These are phyloP conservation scores for Xylaria sp. DNA, from an alignment of 2,329 filamentous ascomycete species.

Conservation along the genomic window DNA sequence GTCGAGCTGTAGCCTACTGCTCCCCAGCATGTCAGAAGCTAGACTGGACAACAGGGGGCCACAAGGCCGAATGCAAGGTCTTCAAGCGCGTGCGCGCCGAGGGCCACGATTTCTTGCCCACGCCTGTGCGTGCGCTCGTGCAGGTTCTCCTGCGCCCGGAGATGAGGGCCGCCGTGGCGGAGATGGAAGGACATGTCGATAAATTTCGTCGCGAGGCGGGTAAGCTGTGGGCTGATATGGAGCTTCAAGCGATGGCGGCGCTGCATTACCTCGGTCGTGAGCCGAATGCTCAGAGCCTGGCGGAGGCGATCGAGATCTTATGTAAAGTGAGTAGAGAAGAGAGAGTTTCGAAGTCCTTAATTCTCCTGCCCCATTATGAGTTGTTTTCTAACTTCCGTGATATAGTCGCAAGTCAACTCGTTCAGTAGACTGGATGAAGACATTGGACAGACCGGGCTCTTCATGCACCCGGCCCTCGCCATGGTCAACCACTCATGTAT, in stretches of 20 bases:
- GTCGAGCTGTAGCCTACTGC: slow-evolving; percentile 67
- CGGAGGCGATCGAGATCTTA: slow-evolving; percentile 58
- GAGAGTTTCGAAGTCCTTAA: not conserved
- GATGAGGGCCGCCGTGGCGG: slow-evolving; percentile 49
- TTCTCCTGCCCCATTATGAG: not conserved
- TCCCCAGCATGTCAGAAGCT: slow-evolving; percentile 62
- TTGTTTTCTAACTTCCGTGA: slow-evolving; percentile 10
- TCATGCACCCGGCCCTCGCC: slow-evolving; percentile 65
- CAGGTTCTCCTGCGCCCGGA: slow-evolving; percentile 59
- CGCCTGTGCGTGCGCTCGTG: slow-evolving; percentile 64
- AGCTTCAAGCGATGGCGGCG: slow-evolving; percentile 62
- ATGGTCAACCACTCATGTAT: slow-evolving; percentile 73
- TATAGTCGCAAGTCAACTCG: slow-evolving; percentile 69
- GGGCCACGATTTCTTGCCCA: slow-evolving; percentile 58
- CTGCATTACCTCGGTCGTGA: slow-evolving; percentile 58
- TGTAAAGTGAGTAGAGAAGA: slow-evolving; percentile 60
- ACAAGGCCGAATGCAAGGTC: slow-evolving; percentile 65
- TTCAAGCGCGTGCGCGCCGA: slow-evolving; percentile 55
- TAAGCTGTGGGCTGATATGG: slow-evolving; percentile 58
- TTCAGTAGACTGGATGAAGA: slow-evolving; percentile 68
- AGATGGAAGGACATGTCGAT: slow-evolving; percentile 61
- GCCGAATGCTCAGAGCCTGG: slow-evolving; percentile 51
- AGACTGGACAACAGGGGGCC: slow-evolving; percentile 61
- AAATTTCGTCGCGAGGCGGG: slow-evolving; percentile 51
- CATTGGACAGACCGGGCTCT: slow-evolving; percentile 64